Base-by-base conservation (phyloP, 2,329 filamentous ascomycete genomes). In the Decorospora gaudefroyi region DNA sequence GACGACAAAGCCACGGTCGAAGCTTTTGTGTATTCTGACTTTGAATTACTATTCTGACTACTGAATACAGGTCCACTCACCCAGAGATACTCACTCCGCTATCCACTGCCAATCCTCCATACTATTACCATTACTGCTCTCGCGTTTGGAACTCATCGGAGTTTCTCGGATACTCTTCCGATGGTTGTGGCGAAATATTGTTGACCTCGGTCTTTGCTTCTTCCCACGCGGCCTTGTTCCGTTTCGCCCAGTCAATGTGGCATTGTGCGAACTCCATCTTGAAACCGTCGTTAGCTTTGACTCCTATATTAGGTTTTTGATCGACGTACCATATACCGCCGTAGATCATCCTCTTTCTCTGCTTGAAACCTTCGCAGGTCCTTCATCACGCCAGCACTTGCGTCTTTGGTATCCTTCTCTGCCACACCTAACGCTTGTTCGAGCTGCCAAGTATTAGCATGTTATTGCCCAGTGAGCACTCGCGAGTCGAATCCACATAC, bases 341-440 rank as follows among this genome's bases (percentile, higher is more conserved):
- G 86, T 62, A 99, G 71, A 68, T 99, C 93, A 36, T 92, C 90
- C 73, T 99, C 95, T 72, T 99, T 99, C 72, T 97, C 91, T 46
- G 78, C 78, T 72, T 99, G 95, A 72, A 99, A 99, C 49, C 93
- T 79, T 74, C 90, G 90, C 48, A 99, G 75, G 67, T 99, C 93
- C 61, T 88, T 86, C 59, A 99, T 72, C 4, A 97, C 89, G 38
- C 90, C 95, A 2, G 82, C 78, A 64, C 90, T 96, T 6, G 93
- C 93, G 62, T 97, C 90, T 68, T 88, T 91, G 49, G 97, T 93
- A 66, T 99, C 93, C 62, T 90, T 85, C 51, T 91, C 90, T 4
- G 90, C 88, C 4, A 88, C 91, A 21, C 90, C 82, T 45, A 96
- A 81, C 1, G 93, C 93, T 75, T 95, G 90, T 71, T 97, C 91